Evolutionary conservation across 495 filamentous ascomycete species (phyloP).

Genomic region (Xylaria cubensis): DNA sequence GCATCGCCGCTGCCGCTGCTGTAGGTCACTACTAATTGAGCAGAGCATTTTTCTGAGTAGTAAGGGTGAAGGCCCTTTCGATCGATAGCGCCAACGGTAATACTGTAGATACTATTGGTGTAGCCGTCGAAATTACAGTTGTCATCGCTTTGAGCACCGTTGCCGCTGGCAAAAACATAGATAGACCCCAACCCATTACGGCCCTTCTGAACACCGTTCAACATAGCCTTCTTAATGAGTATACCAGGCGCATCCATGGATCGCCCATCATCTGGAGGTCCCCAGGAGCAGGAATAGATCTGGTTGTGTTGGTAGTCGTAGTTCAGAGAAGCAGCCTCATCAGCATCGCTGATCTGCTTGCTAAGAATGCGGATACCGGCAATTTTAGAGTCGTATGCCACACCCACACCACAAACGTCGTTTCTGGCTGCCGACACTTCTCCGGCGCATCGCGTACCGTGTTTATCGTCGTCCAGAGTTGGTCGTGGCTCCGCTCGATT

Average conservation of each 20-base stretch:
- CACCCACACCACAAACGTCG: constrained; percentile 92
- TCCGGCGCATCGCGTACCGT: constrained; percentile 93
- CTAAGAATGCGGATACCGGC: constrained; percentile 90
- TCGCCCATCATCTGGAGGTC: constrained; percentile 87
- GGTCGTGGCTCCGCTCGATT: constrained; percentile 78
- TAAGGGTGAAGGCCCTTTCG: constrained; percentile 82
- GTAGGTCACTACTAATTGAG: constrained; percentile 93
- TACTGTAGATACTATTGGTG: constrained; percentile 98
- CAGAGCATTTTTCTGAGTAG: constrained; percentile 96
- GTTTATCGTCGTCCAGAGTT: constrained; percentile 77
- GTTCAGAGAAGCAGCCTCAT: constrained; percentile 92
- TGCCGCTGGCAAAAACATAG: constrained; percentile 96
- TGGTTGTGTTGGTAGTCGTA: constrained; percentile 90
- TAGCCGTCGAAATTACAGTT: constrained; percentile 99
- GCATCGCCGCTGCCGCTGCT: constrained; percentile 87
- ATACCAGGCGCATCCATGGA: constrained; percentile 94
- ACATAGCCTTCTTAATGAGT: constrained; percentile 86
- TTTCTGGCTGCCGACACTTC: constrained; percentile 92
- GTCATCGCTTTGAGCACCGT: constrained; percentile 84
- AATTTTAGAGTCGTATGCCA: constrained; percentile 90
- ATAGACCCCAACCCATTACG: constrained; percentile 85
- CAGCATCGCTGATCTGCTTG: constrained; percentile 85
- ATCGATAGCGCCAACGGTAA: constrained; percentile 94
- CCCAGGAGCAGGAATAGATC: constrained; percentile 99
- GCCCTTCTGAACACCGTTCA: constrained; percentile 90